phyloP scores from a whole-genome alignment of 257 asterid species.

The Cinchona pubescens region DNA sequence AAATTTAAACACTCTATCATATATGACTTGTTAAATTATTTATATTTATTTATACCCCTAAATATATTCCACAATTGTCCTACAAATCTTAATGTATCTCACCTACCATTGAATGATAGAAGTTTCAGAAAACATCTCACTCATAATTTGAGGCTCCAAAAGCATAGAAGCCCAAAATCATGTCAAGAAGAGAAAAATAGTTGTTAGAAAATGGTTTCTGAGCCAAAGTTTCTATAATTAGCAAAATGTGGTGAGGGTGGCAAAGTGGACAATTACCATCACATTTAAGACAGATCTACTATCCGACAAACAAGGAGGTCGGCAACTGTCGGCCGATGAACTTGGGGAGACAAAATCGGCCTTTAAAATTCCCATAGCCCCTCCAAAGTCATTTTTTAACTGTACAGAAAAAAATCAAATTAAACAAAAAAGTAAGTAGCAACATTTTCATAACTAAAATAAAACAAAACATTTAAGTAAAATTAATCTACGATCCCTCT shows the following conservation, averaged over 20 bases:
- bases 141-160: not conserved
- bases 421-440: not conserved
- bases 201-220: not conserved
- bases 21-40: too few relatives aligned
- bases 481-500: too few relatives aligned
- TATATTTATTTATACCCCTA: too few relatives aligned
- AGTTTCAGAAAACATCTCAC: not conserved
- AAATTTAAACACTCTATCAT: too few relatives aligned
- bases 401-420: not conserved
- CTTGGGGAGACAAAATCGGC: conserved; percentile 60
- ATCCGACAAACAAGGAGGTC: conserved; percentile 70
- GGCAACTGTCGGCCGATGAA: conserved; percentile 78
- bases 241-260: conserved; percentile 16
- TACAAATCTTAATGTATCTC: not conserved
- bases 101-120: too few relatives aligned
- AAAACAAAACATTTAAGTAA: not conserved
- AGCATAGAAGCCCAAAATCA: not conserved
- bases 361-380: conserved; percentile 11
- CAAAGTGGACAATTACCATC: conserved; percentile 21
- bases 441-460: not conserved
- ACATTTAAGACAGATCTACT: conserved; percentile 39
- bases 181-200: not conserved
- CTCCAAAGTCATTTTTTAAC: not conserved
- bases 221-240: not conserved
- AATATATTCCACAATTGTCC: not conserved